These are phyloP conservation scores for Coemansia sp. DNA, from an alignment of 192 early-diverging fungal species.

Conservation along the genomic window DNA sequence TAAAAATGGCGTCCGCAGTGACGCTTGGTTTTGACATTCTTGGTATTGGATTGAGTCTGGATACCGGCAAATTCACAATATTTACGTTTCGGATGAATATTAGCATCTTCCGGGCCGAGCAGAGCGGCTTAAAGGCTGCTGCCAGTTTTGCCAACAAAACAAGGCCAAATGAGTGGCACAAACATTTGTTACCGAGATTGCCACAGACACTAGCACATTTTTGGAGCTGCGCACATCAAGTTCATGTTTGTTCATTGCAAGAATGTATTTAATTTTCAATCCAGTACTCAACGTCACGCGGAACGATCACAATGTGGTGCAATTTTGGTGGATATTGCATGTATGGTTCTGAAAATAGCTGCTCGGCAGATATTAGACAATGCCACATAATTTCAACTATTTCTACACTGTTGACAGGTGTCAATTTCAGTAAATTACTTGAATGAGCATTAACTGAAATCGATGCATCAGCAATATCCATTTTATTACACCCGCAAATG, in stretches of 20 bases:
- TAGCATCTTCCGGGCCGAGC: background rate
- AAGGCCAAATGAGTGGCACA: background rate
- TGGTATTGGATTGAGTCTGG: no score
- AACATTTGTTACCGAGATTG: background rate
- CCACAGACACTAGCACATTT: background rate
- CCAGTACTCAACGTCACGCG: background rate
- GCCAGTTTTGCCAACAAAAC: background rate
- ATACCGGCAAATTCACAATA: background rate
- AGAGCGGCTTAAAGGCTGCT: background rate
- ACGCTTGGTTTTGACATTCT: background rate
- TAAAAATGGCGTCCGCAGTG: background rate
- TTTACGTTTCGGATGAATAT: background rate
- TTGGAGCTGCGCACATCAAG: background rate
- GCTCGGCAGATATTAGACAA: background rate
- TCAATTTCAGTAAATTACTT: background rate
- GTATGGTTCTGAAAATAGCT: background rate
- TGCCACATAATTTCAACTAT: background rate
- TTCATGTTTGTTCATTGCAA: background rate
- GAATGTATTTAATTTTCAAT: background rate
- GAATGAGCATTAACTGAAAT: background rate
- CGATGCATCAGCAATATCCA: background rate
- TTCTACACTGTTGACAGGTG: background rate
- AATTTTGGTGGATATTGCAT: background rate
- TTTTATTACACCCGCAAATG: background rate
- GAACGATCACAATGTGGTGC: background rate